Conservation (phyloP, 345 rosid genomes). For the Psidium friedrichsthalianum region DNA sequence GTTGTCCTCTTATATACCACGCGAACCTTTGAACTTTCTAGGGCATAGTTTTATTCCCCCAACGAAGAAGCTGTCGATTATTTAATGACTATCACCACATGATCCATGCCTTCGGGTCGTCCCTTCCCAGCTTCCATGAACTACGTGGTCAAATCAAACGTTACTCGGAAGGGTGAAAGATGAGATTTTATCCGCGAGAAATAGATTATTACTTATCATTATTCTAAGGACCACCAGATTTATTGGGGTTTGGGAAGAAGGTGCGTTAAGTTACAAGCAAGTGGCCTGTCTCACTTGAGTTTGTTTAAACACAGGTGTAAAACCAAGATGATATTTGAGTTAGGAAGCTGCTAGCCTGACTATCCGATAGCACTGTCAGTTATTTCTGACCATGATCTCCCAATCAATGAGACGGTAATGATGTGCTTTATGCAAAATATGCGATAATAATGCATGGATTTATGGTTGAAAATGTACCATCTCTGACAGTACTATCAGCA, state of each 20-base stretch:
- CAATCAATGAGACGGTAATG: too few species aligned
- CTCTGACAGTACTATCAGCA: too few species aligned
- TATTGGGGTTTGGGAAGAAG: not conserved
- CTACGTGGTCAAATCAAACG: not conserved
- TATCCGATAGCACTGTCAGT: accelerated
- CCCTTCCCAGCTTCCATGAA: not conserved
- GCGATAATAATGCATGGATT: too few species aligned
- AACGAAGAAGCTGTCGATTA: not conserved
- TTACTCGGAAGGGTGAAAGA: not conserved
- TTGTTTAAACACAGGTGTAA: not conserved
- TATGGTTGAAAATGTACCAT: too few species aligned
- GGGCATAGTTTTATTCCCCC: not conserved
- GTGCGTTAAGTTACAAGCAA: not conserved
- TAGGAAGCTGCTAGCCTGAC: too few species aligned
- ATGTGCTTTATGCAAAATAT: too few species aligned
- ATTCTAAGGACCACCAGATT: not conserved
- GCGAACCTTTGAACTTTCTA: not conserved
- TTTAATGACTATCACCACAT: not conserved
- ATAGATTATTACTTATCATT: not conserved
- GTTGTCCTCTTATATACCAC: not conserved
- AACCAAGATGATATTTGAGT: not conserved
- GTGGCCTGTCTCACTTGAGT: not conserved
- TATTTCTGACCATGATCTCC: too few species aligned
- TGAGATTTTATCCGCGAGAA: not conserved
- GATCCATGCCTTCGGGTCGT: not conserved